Evolutionary conservation across 2,329 filamentous ascomycete genomes (phyloP).

Genomic region (Neonectria hederae): DNA sequence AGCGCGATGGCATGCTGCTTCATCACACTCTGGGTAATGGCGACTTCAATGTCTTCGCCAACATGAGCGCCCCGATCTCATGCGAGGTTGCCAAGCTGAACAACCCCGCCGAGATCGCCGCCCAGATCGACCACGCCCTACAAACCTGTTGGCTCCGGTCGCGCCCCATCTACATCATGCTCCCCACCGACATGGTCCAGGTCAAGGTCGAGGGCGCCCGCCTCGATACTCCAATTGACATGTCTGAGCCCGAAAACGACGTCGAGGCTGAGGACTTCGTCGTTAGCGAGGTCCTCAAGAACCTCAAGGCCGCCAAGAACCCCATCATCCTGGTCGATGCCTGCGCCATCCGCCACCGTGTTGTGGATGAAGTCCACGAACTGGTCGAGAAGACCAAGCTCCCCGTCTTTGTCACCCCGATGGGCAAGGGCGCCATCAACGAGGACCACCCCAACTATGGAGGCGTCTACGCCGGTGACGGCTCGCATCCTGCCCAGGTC

Average conservation of each 20-base stretch:
- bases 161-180: slow-evolving; percentile 83
- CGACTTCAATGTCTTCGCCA: slow-evolving; percentile 83
- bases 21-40: slow-evolving; percentile 81
- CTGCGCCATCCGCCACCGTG: slow-evolving; percentile 80
- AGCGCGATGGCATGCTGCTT: slow-evolving; percentile 59
- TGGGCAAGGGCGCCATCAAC: slow-evolving; percentile 87
- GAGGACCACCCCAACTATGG: slow-evolving; percentile 80
- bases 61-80: slow-evolving; percentile 79
- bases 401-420: slow-evolving; percentile 87
- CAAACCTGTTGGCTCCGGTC: slow-evolving; percentile 78
- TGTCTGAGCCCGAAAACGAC: slow-evolving; percentile 72
- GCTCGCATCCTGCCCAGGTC: slow-evolving; percentile 71
- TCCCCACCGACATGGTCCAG: slow-evolving; percentile 83
- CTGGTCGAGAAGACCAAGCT: slow-evolving; percentile 78
- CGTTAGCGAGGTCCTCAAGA: slow-evolving; percentile 80
- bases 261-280: slow-evolving; percentile 80
- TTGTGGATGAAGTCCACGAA: slow-evolving; percentile 75
- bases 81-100: slow-evolving; percentile 76
- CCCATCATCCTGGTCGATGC: slow-evolving; percentile 86
- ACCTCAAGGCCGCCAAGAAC: slow-evolving; percentile 75
- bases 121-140: slow-evolving; percentile 81
- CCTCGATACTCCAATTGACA: slow-evolving; percentile 75
- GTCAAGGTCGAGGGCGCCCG: slow-evolving; percentile 79
- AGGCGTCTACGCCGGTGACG: slow-evolving; percentile 86
- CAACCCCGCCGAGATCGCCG: slow-evolving; percentile 74